Base-by-base conservation (phyloP, 441 rosid species). In the Gossypium trilobum region DNA sequence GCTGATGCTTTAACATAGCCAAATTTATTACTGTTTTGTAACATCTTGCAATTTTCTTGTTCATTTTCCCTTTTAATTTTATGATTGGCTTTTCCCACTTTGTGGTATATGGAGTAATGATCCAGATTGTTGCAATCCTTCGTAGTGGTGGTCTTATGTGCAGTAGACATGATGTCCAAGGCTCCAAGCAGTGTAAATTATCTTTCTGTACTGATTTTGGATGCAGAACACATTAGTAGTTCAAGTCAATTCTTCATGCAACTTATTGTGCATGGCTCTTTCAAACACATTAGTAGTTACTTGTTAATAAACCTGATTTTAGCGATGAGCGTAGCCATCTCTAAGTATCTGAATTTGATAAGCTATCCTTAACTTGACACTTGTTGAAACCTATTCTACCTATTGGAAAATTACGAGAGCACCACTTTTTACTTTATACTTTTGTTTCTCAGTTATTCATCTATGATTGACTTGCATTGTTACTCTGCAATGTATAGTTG, bases 1-100 rank as follows among this genome's bases (percentile, higher is more conserved):
- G 29, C 9, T 54, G 16, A 59, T 65, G 44, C 48, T 74, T 68
- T 69, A 33, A 27, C 20, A 5, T 50, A 44, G 36, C 71, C 61
- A 67, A 44, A 33, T 19, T 68, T 46, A n/a, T 58, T 61, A 10
- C 19, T 54, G 14, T 29, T 78, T 14, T 14, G 3, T 65, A 20
- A 9, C 33, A 31, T 60, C 19, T 16, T 23, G 8, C 61, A 23
- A 27, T 27, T 25, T 8, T 13, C 64, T 25, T 66, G 27, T 23
- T 4, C 36, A 25, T 25, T 69, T 17, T 13, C 9, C 44, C n/a
- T 29, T 68, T 56, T 2, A 11, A 16, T 57, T 66, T 57, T 5
- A 17, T 42, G 27, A 42, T 56, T 74, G 25, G 9, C 29, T 68
- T 68, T 22, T 68, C 42, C 14, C 19, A 50, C 25, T 19, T 68